Conservation (phyloP, 139 green algal genomes). For the Chlorella sp. region DNA sequence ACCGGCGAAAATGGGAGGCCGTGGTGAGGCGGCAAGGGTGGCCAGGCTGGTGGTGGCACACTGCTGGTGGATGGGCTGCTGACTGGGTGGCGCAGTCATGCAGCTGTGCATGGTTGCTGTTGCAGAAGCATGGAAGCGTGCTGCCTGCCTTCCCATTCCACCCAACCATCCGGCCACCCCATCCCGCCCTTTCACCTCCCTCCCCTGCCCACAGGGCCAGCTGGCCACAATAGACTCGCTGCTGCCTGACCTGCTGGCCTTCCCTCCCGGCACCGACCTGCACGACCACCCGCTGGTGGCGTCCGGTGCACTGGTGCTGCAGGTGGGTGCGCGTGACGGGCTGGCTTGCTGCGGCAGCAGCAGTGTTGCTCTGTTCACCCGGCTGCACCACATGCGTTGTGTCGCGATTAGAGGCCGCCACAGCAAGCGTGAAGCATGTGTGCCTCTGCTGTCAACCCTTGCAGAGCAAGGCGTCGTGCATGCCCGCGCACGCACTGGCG, state of each 20-base stretch:
- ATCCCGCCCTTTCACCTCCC: not conserved
- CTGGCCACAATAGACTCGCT: slow-evolving; percentile 56
- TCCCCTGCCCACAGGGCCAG: not conserved
- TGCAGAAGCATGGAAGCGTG: too few relatives aligned
- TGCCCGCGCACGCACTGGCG: slow-evolving; percentile 87
- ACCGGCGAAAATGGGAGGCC: not conserved
- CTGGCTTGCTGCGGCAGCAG: too few relatives aligned
- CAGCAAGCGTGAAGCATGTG: too few relatives aligned
- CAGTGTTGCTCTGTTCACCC: too few relatives aligned
- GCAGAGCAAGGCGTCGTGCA: slow-evolving; percentile 89
- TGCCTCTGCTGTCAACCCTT: too few relatives aligned
- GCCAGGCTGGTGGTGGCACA: not conserved
- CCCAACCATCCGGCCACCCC: too few relatives aligned
- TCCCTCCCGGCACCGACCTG: slow-evolving; percentile 89
- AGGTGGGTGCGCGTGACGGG: too few relatives aligned
- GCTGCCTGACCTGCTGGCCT: slow-evolving; percentile 84
- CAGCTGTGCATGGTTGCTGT: too few relatives aligned
- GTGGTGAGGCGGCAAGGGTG: slow-evolving; percentile 10
- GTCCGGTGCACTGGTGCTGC: slow-evolving; percentile 73
- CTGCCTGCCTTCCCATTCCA: too few relatives aligned
- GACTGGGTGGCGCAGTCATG: too few relatives aligned
- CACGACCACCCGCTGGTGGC: slow-evolving; percentile 90
- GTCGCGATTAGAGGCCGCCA: too few relatives aligned
- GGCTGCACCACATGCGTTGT: too few relatives aligned
- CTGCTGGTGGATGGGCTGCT: not conserved